Evolutionary conservation across 768 basidiomycete species (phyloP).

Genomic region (Guyanaporus albipodus): DNA sequence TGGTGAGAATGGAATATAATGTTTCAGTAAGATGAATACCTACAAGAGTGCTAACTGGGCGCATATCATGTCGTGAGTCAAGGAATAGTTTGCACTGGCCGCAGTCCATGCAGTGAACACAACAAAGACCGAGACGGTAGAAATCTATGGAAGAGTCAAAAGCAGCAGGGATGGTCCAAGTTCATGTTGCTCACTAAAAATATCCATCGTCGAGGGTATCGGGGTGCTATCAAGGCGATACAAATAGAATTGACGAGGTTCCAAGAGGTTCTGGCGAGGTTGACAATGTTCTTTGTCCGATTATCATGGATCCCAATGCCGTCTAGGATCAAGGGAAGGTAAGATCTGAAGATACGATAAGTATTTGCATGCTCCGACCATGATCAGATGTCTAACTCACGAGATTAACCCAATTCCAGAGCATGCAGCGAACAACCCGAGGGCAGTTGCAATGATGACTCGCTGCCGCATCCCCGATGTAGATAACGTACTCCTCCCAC

Average conservation of each 20-base stretch:
- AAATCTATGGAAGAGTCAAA: not conserved
- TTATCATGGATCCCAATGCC: slow-evolving; percentile 10
- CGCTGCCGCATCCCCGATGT: slow-evolving; percentile 13
- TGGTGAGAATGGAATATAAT: not conserved
- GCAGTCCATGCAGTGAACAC: slow-evolving; percentile 13
- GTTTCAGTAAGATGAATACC: not conserved
- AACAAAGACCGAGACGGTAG: slow-evolving; percentile 11
- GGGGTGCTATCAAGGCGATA: slow-evolving; percentile 4
- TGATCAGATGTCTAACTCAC: not conserved
- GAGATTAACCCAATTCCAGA: slow-evolving; percentile 2
- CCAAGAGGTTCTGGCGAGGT: too few species aligned
- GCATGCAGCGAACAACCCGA: slow-evolving; percentile 14
- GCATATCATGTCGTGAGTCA: slow-evolving; percentile 1
- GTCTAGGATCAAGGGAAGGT: slow-evolving; percentile 10
- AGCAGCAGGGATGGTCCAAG: not conserved
- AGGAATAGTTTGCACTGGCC: slow-evolving; percentile 16
- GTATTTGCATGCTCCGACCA: not conserved
- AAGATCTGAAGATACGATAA: not conserved
- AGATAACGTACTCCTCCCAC: not conserved
- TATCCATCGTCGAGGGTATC: slow-evolving; percentile 12
- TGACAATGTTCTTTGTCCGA: slow-evolving; percentile 13
- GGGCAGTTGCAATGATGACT: slow-evolving; percentile 6
- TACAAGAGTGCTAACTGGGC: slow-evolving; percentile 9
- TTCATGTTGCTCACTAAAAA: slow-evolving; percentile 10
- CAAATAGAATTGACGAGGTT: slow-evolving; percentile 1